These are phyloP conservation scores for Blastomyces percursus DNA, from an alignment of 2,329 filamentous ascomycete species.

Conservation along the genomic window DNA sequence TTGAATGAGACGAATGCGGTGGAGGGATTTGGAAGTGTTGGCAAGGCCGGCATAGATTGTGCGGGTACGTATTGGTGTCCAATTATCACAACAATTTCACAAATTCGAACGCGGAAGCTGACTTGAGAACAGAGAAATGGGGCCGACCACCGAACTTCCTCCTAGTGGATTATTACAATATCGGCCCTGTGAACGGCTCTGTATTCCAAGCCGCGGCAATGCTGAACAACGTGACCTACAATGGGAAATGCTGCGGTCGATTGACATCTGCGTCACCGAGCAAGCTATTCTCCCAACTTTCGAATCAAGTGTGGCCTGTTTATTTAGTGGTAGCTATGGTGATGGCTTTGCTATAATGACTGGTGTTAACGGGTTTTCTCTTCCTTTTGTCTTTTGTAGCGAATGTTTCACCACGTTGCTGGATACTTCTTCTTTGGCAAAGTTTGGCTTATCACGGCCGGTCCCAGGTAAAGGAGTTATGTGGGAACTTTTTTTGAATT, in stretches of 20 bases:
- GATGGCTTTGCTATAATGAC: background rate
- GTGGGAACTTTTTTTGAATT: background rate
- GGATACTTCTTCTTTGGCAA: background rate
- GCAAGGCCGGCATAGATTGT: slow-evolving; percentile 54
- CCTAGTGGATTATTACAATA: slow-evolving; percentile 78
- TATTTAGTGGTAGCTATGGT: background rate
- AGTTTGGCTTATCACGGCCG: background rate
- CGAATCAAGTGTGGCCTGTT: background rate
- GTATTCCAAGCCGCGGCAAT: slow-evolving; percentile 64
- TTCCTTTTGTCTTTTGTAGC: background rate
- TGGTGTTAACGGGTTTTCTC: background rate
- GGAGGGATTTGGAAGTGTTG: slow-evolving; percentile 55
- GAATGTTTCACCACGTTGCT: background rate
- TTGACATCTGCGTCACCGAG: background rate
- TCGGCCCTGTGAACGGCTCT: slow-evolving; percentile 55
- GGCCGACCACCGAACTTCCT: slow-evolving; percentile 62
- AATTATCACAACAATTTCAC: slow-evolving; percentile 11
- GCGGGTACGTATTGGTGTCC: slow-evolving; percentile 27
- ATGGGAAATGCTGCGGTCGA: slow-evolving; percentile 30
- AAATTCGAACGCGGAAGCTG: background rate
- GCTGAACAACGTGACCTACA: slow-evolving; percentile 64
- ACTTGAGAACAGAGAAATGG: slow-evolving; percentile 42
- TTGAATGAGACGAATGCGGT: slow-evolving; percentile 63
- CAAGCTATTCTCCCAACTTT: background rate
- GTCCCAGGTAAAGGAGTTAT: background rate